phyloP scores from a whole-genome alignment of 768 basidiomycete species.

The Termitomyces sp. region DNA sequence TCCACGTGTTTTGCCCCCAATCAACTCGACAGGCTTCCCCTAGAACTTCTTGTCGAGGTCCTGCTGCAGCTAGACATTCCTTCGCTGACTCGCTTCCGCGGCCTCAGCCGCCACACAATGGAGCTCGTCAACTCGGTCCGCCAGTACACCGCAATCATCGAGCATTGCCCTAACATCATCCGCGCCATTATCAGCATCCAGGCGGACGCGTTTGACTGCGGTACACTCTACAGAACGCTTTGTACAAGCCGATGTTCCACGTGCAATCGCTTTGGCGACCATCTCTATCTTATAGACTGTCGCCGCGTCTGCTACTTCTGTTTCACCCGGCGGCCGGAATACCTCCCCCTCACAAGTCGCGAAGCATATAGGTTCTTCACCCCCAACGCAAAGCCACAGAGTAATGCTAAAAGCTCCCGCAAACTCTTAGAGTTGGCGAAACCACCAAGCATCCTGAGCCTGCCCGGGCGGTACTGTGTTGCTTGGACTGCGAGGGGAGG shows the following conservation, averaged over 20 bases:
- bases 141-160: constrained; percentile 2
- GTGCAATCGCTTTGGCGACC: not conserved
- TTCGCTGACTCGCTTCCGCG: not conserved
- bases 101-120: not conserved
- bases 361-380: not conserved
- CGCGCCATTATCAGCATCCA: not conserved
- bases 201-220: not conserved
- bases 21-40: not conserved
- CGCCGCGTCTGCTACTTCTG: not conserved
- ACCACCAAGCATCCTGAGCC: not conserved
- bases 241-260: constrained; percentile 2
- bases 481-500: not conserved
- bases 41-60: not conserved
- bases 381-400: not conserved
- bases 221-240: not conserved
- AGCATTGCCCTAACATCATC: not conserved
- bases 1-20: not conserved
- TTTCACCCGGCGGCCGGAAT: not conserved
- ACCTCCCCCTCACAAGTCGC: not conserved
- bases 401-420: not conserved
- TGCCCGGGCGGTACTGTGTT: not conserved
- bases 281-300: constrained; percentile 4
- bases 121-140: not conserved
- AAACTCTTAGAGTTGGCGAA: not conserved
- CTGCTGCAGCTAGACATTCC: not conserved